phyloP scores from a whole-genome alignment of 140 eudicot genomes.

The Oenanthe javanica region DNA sequence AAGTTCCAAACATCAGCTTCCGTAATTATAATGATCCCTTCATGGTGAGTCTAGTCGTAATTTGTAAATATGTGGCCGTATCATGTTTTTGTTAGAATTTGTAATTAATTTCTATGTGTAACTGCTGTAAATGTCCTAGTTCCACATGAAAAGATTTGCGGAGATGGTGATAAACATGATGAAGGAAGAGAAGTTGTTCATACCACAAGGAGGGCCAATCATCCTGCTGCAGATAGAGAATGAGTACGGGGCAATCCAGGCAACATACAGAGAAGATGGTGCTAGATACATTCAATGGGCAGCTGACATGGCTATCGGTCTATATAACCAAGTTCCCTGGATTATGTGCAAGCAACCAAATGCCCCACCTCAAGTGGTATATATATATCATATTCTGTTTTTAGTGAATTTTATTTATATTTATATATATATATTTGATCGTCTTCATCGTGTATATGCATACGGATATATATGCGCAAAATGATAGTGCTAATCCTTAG shows the following conservation, averaged over 20 bases:
- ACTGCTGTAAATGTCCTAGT: slow-evolving; percentile 21
- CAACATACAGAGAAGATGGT: slow-evolving; percentile 51
- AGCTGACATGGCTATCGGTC: slow-evolving; percentile 52
- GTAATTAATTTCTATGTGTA: not conserved
- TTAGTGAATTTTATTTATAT: too few relatives aligned
- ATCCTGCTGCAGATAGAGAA: slow-evolving; percentile 84
- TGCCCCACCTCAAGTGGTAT: slow-evolving; percentile 57
- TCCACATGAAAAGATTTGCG: slow-evolving; percentile 58
- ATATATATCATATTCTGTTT: slow-evolving; percentile 8
- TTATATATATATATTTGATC: too few relatives aligned
- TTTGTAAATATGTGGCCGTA: not conserved
- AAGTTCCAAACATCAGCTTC: slow-evolving; percentile 53
- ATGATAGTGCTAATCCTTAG: not conserved
- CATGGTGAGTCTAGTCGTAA: slow-evolving; percentile 36
- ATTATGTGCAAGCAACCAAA: slow-evolving; percentile 93
- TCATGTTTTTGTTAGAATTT: not conserved
- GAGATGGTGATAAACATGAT: slow-evolving; percentile 43
- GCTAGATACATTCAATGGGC: slow-evolving; percentile 74
- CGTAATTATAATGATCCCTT: slow-evolving; percentile 73
- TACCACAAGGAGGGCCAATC: slow-evolving; percentile 98
- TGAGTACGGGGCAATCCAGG: slow-evolving; percentile 73
- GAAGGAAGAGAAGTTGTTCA: slow-evolving; percentile 63
- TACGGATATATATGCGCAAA: not conserved
- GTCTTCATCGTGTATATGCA: not conserved
- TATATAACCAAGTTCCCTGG: slow-evolving; percentile 73